These are phyloP conservation scores for Pseudogymnoascus sp. DNA, from an alignment of 2,329 filamentous ascomycete genomes.

Conservation along the genomic window DNA sequence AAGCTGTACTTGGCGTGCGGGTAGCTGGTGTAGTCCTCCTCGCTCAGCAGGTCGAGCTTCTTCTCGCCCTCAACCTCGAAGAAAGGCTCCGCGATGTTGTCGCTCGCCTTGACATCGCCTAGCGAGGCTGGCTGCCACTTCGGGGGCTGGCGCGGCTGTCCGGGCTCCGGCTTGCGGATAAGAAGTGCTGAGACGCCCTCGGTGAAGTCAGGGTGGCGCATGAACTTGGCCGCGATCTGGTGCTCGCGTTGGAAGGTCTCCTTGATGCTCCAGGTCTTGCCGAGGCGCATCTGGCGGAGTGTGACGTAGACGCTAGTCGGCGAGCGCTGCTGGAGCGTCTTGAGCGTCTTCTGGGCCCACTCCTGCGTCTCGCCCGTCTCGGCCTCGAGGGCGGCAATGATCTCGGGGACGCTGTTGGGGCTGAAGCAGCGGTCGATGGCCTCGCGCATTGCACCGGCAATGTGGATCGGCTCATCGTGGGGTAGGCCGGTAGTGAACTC, in stretches of 20 bases:
- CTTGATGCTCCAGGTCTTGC: conserved; percentile 67
- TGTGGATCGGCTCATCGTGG: conserved; percentile 56
- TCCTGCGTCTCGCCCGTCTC: conserved; percentile 40
- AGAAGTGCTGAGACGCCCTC: conserved; percentile 83
- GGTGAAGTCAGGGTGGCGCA: conserved; percentile 83
- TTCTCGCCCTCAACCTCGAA: conserved; percentile 45
- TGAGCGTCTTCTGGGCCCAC: conserved; percentile 74
- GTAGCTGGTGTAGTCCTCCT: conserved; percentile 60
- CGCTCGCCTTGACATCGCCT: conserved; percentile 50
- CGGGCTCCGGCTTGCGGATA: conserved; percentile 54
- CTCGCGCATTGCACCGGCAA: conserved; percentile 62
- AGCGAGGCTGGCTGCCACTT: conserved; percentile 70
- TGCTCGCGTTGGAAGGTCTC: conserved; percentile 83
- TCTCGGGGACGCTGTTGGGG: conserved; percentile 57
- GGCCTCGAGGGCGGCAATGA: conserved; percentile 48
- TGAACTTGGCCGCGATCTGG: conserved; percentile 77
- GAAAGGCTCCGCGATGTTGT: conserved; percentile 56
- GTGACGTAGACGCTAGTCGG: conserved; percentile 83
- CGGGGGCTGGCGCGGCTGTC: conserved; percentile 41
- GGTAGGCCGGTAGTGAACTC: conserved; percentile 86
- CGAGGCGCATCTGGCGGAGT: conserved; percentile 72
- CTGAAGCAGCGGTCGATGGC: conserved; percentile 81
- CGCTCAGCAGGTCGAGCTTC: conserved; percentile 53
- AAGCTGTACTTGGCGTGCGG: conserved; percentile 58
- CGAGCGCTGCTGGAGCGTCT: conserved; percentile 68